Base-by-base conservation (phyloP, 148 eudicot species). In the Agrostemma githago region DNA sequence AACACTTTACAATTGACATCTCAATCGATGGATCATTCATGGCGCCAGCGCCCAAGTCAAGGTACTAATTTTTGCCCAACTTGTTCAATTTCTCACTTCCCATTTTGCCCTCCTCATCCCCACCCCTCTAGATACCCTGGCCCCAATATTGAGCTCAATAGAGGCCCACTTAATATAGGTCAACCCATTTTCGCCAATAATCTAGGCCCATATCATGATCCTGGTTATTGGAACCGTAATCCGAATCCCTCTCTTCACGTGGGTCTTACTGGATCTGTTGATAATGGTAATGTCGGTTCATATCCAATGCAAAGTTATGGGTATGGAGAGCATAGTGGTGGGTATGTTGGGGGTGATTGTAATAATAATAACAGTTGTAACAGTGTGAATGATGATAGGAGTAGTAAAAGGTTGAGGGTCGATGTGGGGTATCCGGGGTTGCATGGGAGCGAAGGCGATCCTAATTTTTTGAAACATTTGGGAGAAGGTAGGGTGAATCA, bases 41-140 rank as follows among this genome's bases (percentile, higher is more conserved):
- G 93, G 93, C 91, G 82, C 42, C 86, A 87, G 7, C 81, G 72
- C 38, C 84, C 84, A 58, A 77, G 77, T 19, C 83, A 80, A 76
- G 89, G 86, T 78, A 86, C 26, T 70, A 53, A 82, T 67, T 71
- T 79, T 76, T 89, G 91, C 68, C 96, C 94, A 2, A 68, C 72
- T 66, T 90, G 97, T 78, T 83, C 89, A 46, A 66, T 76, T 66
- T 82, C 88, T 20, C 97, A 91, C 87, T 93, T 89, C 81, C 97
- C 98, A 7, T 88, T 90, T 70, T 88, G 90, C 70, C 81, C 89
- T 72, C 84, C 88, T 17, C 71, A 54, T 40, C 83, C 77, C 20
- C 84, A 83, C 83, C 82, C 82, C 34, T 61, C 87, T 78, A 76
- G 79, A 53, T 76, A 82, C 56, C 73, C 76, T n/a, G 76, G 72